Base-by-base conservation (phyloP, 768 basidiomycete species). In the Mycena metata region DNA sequence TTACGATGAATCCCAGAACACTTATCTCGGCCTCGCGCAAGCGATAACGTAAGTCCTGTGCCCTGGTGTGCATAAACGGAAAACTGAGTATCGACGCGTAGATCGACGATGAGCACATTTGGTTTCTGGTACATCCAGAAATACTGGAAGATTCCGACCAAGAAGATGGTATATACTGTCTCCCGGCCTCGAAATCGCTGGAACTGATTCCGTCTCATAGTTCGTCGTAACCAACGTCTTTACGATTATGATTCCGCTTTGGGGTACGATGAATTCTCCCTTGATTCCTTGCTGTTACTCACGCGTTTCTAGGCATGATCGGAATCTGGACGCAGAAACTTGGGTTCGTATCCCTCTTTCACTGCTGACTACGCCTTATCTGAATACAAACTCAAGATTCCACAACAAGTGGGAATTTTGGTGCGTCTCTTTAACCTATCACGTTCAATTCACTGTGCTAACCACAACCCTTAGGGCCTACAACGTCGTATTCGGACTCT, bases 351-450 rank as follows among this genome's bases (percentile, higher is more conserved):
- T 10, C 21, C 17, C 26, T 47, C 30, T 42, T 15, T 10, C 24
- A 50, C 8, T 19, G 11, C 24, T 36, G 17, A 46, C 43, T 42
- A 56, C 43, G 46, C 0, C 3, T 4, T 24, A 41, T 41, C 24
- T 23, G 23, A 54, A 30, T 23, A 8, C 5, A 2, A 23, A 19
- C 12, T 10, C 43, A 51, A 89, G 87, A 2, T 94, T 92, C 79
- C 93, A 94, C 75, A 92, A 94, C 66, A 85, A 73, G 16, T 95
- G 94, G 93, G 94, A 96, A 73, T 96, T 96, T 79, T 96, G 94
- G 93, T 90, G 80, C 74, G 63, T 3, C 13, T 45, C 16, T 33
- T 6, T 47, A 41, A 13, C 26, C 42, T 4, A 6, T 19, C 11
- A 23, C 39, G 21, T 16, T 6, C 30, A 30, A 30, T 30, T 6